Percentiles rank a stretch among this genome's conserved stretches.
These are phyloP conservation scores for Aspergillus novofumigatus DNA, from an alignment of 2,329 filamentous ascomycete species.

Conservation along the genomic window DNA sequence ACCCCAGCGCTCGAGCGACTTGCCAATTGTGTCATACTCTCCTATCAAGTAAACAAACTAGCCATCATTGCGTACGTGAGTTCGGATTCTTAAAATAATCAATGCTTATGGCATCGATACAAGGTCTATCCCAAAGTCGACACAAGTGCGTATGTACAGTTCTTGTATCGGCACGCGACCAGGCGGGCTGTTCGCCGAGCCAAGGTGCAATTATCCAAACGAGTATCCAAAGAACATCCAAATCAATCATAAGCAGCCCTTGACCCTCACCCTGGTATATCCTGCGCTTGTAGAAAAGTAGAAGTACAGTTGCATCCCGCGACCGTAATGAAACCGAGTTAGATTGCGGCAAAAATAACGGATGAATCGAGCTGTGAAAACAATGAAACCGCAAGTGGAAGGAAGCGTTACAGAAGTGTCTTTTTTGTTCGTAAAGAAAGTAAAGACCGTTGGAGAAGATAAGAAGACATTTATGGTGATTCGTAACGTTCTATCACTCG, in stretches of 20 bases:
- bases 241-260: slow-evolving; percentile 17
- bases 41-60: neutral
- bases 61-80: neutral
- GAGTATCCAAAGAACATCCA: slow-evolving; percentile 9
- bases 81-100: neutral
- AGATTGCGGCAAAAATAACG: neutral
- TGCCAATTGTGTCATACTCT: neutral
- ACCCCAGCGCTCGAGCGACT: neutral
- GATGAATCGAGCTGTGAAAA: slow-evolving; percentile 6
- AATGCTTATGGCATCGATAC: slow-evolving; percentile 1
- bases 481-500: slow-evolving; percentile 24
- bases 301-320: slow-evolving; percentile 22
- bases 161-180: slow-evolving; percentile 14
- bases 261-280: slow-evolving; percentile 13
- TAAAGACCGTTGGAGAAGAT: slow-evolving; percentile 10
- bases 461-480: slow-evolving; percentile 5
- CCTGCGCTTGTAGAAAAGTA: slow-evolving; percentile 13
- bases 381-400: slow-evolving; percentile 6
- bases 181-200: slow-evolving; percentile 7
- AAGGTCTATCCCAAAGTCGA: slow-evolving; percentile 20
- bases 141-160: slow-evolving; percentile 23
- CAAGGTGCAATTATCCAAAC: slow-evolving; percentile 9
- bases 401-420: slow-evolving; percentile 22
- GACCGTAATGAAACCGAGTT: slow-evolving; percentile 1
- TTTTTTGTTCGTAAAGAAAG: slow-evolving; percentile 19